Conservation (phyloP, 108 stramenopile species). For the Skeletonema potamos region DNA sequence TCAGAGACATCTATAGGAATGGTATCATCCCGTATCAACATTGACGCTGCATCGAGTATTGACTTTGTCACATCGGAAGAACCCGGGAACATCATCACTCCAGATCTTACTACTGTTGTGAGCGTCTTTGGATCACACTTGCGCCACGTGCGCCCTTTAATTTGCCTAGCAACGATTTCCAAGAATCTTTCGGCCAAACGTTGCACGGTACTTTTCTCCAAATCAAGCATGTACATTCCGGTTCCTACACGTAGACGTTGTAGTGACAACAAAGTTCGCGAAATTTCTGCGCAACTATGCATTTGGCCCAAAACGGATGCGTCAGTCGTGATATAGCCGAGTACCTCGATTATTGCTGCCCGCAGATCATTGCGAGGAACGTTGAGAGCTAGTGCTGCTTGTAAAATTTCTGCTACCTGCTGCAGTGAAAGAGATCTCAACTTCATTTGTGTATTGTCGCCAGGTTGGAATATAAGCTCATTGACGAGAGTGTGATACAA, state of each 20-base stretch:
- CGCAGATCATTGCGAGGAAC: conserved; percentile 25
- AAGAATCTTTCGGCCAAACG: conserved; percentile 33
- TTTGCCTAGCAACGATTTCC: conserved; percentile 13
- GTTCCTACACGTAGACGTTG: conserved; percentile 32
- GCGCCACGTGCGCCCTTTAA: conserved; percentile 13
- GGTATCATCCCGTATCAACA: conserved; percentile 42
- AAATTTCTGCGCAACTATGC: conserved; percentile 22
- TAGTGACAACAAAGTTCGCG: conserved; percentile 37
- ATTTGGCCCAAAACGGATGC: conserved; percentile 9
- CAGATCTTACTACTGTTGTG: conserved; percentile 47
- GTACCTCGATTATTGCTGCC: background rate
- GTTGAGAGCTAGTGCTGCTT: conserved; percentile 13
- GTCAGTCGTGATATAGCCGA: conserved; percentile 51
- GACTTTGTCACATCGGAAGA: conserved; percentile 29
- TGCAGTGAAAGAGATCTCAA: conserved; percentile 18
- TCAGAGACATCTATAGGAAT: background rate
- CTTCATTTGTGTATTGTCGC: conserved; percentile 2
- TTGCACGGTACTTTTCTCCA: conserved; percentile 15
- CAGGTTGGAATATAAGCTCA: conserved; percentile 17
- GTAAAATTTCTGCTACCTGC: conserved; percentile 24
- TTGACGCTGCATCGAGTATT: conserved; percentile 43
- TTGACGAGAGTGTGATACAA: conserved; percentile 42
- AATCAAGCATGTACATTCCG: conserved; percentile 4
- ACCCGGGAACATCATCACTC: conserved; percentile 44
- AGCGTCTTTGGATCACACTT: conserved; percentile 35